Percentiles rank a stretch among this genome's conserved stretches.
Evolutionary conservation across 495 filamentous ascomycete genomes (phyloP).

Genomic region (Recurvomyces mirabilis): DNA sequence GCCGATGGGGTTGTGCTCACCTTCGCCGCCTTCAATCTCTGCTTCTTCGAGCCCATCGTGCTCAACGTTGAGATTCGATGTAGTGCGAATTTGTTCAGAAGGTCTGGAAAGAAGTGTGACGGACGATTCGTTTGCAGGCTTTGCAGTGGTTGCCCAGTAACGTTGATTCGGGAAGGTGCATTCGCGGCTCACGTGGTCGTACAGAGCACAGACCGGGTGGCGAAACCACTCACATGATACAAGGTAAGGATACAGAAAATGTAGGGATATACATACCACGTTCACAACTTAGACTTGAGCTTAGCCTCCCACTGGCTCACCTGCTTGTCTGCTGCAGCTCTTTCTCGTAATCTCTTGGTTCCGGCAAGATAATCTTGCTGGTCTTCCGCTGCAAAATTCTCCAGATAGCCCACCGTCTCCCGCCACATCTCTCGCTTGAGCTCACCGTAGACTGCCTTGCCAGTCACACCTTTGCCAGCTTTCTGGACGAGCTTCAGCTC

Average conservation of each 20-base stretch:
- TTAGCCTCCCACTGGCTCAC: constrained; percentile 16
- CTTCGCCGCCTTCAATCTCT: background rate
- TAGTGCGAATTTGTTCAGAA: no score
- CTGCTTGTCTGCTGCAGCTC: constrained; percentile 1
- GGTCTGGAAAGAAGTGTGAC: no score
- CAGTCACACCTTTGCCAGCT: constrained; percentile 7
- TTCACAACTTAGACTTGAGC: constrained; percentile 18
- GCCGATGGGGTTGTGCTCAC: background rate
- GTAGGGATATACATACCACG: no score
- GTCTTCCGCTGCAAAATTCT: constrained; percentile 10
- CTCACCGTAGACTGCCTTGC: constrained; percentile 9
- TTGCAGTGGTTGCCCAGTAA: no score
- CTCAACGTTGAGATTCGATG: no score
- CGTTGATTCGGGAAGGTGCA: no score
- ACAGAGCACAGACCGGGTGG: no score
- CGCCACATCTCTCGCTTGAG: constrained; percentile 21
- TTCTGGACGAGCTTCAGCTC: constrained; percentile 32
- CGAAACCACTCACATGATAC: no score
- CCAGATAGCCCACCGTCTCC: constrained; percentile 18
- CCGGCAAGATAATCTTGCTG: background rate
- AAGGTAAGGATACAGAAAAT: no score
- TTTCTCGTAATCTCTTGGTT: background rate
- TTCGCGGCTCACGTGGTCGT: no score
- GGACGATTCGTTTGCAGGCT: no score
- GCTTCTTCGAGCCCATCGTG: constrained; percentile 1